These are phyloP conservation scores for Rhodocollybia butyracea DNA, from an alignment of 768 basidiomycete genomes.

Conservation along the genomic window DNA sequence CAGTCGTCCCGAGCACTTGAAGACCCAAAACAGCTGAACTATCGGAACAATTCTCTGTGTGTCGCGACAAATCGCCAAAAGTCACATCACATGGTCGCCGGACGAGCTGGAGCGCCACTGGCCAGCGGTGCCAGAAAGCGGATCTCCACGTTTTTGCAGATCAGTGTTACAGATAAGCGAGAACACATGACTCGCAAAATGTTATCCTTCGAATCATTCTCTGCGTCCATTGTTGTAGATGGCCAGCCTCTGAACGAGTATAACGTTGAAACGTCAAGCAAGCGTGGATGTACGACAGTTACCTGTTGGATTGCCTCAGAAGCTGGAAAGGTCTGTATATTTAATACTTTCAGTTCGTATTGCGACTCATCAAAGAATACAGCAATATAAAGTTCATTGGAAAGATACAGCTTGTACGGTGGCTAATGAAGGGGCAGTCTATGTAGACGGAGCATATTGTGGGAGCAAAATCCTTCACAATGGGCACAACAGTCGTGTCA, in stretches of 20 bases:
- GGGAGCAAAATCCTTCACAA: neutral
- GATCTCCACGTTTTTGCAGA: too few relatives aligned
- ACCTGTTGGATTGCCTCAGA: constrained; percentile 1
- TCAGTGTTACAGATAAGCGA: too few relatives aligned
- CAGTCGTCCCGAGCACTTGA: too few relatives aligned
- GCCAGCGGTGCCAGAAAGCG: too few relatives aligned
- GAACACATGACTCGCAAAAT: neutral
- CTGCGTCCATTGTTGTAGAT: neutral
- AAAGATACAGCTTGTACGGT: neutral
- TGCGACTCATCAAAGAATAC: too few relatives aligned
- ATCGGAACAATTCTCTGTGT: too few relatives aligned
- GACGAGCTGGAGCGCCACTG: too few relatives aligned
- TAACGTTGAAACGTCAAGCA: neutral
- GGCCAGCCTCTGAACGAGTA: neutral
- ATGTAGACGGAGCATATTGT: neutral
- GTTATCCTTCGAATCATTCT: neutral
- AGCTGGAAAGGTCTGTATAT: neutral
- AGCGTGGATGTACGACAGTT: neutral
- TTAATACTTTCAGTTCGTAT: too few relatives aligned
- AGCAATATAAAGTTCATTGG: neutral
- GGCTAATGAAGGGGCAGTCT: neutral
- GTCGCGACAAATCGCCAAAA: too few relatives aligned
- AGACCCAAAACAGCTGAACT: too few relatives aligned
- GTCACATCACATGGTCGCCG: too few relatives aligned
- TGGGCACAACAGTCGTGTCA: neutral